Evolutionary conservation across 2,329 filamentous ascomycete species (phyloP).

Genomic region (Coleophoma crateriformis): DNA sequence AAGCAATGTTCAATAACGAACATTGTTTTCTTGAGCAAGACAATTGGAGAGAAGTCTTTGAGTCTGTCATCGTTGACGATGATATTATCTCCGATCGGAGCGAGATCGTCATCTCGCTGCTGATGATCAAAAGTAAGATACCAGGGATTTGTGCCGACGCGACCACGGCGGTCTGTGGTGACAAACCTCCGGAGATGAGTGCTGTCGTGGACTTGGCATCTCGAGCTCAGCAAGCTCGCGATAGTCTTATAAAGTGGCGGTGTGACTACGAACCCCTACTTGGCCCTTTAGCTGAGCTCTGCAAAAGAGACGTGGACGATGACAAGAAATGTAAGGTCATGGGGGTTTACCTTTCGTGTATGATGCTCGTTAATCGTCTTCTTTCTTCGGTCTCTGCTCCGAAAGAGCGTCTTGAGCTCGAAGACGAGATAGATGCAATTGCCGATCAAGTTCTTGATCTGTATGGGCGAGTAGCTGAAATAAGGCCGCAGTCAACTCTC

Average conservation of each 20-base stretch:
- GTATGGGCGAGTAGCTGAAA: conserved; percentile 15
- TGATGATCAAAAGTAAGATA: conserved; percentile 18
- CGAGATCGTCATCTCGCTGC: conserved; percentile 14
- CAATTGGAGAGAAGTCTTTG: conserved; percentile 15
- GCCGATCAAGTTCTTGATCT: conserved; percentile 24
- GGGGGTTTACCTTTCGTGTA: conserved; percentile 21
- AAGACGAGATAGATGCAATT: conserved; percentile 21
- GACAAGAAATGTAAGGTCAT: conserved; percentile 16
- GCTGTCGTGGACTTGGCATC: conserved; percentile 2
- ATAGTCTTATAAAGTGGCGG: conserved; percentile 12
- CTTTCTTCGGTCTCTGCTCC: conserved; percentile 10
- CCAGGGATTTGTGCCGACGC: conserved; percentile 25
- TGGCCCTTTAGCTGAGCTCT: not conserved
- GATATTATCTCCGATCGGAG: conserved; percentile 15
- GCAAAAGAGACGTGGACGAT: conserved; percentile 8
- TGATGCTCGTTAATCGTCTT: conserved; percentile 16
- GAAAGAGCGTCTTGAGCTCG: conserved; percentile 15
- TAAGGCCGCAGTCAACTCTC: conserved; percentile 5
- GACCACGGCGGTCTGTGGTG: conserved; percentile 10
- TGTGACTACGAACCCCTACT: conserved; percentile 4
- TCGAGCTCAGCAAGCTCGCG: conserved; percentile 6
- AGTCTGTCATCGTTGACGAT: conserved; percentile 12
- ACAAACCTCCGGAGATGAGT: not conserved
- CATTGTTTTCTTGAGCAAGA: conserved; percentile 17
- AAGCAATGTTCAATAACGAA: conserved; percentile 15